Base-by-base conservation (phyloP, 2,329 filamentous ascomycete genomes). In the Exophiala sp. region DNA sequence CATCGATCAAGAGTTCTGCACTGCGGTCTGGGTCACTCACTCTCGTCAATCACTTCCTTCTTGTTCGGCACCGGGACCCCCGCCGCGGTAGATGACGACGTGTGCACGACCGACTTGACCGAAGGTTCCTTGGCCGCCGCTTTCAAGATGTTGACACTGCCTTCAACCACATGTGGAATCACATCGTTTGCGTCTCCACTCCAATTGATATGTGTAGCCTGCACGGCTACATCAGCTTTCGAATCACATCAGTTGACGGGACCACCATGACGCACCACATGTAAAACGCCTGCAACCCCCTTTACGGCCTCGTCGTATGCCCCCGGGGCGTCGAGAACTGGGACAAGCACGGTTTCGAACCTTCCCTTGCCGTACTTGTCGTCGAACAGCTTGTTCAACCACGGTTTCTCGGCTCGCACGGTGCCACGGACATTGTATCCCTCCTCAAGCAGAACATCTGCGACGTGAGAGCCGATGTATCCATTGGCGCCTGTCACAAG, bases 391-490 rank as follows among this genome's bases (percentile, higher is more conserved):
- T 55, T 48, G 12, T 52, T 59, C 38, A 54, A 67, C 46, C 41
- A 55, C 5, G 71, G 75, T 2, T 63, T 58, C 0, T 55, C 24
- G 42, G 67, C 60, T 1, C 76, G 74, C 11, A 72, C 71, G 1
- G 73, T 75, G 1, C 75, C 76, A 11, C 75, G 72, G 12, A 79
- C 76, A 3, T 66, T 68, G 57, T 73, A 78, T 5, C 75, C 75
- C n/a, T 65, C 64, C n/a, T 66, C 46, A 6, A 74, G 68, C 20
- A 73, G 65, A 10, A 66, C 62, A 34, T 68, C 64, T 24, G 71
- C 65, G 5, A 71, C 63, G 9, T 65, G 61, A 18, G 65, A 68
- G 6, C 65, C 70, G 38, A 74, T 71, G 55, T 69, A 73, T 38
- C 71, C 71, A 46, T 71, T 74, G 36, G 70, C 68, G 14, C 71